phyloP scores from a whole-genome alignment of 164 flowering plant genomes.

The Cinnamomum micranthum region DNA sequence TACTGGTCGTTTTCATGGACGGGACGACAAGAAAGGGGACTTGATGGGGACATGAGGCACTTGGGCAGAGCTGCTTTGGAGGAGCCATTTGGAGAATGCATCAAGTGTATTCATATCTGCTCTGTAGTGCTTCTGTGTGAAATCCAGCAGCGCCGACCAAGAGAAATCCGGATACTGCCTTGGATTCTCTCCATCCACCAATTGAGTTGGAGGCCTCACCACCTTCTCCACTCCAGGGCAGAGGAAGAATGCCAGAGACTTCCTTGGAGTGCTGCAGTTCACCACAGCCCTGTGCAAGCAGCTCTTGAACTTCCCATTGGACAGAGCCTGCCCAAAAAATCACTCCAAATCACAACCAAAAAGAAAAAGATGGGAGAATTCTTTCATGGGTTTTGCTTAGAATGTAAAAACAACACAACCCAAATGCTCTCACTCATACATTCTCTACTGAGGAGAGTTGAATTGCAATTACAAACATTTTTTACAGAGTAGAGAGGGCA shows the following conservation, averaged over 20 bases:
- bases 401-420: too few relatives aligned
- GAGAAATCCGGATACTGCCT: constrained; percentile 77
- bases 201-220: constrained; percentile 61
- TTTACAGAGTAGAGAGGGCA: neutral
- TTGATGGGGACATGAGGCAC: neutral
- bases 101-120: constrained; percentile 74
- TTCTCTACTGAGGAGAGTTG: too few relatives aligned
- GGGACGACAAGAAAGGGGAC: neutral
- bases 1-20: neutral
- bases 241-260: constrained; percentile 76
- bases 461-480: too few relatives aligned
- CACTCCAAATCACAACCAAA: neutral
- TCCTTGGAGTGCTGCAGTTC: constrained; percentile 57
- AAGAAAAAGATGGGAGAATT: too few relatives aligned
- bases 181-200: constrained; percentile 46
- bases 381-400: too few relatives aligned
- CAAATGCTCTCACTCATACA: too few relatives aligned
- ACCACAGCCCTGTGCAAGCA: constrained; percentile 88
- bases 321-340: constrained; percentile 48
- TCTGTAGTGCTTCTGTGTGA: constrained; percentile 84
- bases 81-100: constrained; percentile 62
- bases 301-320: constrained; percentile 73
- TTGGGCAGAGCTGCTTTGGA: neutral
- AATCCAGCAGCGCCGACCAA: constrained; percentile 63
- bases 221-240: constrained; percentile 63